Percentiles rank a stretch among this genome's conserved stretches.
Evolutionary conservation across 768 basidiomycete genomes (phyloP).

Genomic region (Phallus indusiatus): DNA sequence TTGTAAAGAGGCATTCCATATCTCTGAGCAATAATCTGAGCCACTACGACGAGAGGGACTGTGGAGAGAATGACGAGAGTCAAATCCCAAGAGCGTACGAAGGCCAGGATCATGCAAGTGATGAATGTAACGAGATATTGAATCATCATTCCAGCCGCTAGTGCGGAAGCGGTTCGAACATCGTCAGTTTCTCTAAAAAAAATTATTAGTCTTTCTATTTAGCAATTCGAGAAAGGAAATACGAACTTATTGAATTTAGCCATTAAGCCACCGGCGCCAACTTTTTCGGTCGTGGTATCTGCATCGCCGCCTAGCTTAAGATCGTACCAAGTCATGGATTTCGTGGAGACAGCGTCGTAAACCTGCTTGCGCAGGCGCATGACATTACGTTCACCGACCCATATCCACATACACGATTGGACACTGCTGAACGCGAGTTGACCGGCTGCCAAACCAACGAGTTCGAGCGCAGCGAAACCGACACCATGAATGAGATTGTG

Average conservation of each 20-base stretch:
- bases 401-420: conserved; percentile 77
- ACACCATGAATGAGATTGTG: conserved; percentile 45
- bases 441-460: conserved; percentile 55
- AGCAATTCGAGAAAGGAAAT: too few relatives aligned
- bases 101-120: conserved; percentile 73
- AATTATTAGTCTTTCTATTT: conserved; percentile 7
- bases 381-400: conserved; percentile 75
- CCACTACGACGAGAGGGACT: conserved; percentile 70
- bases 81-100: conserved; percentile 69
- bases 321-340: conserved; percentile 91
- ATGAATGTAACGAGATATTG: conserved; percentile 76
- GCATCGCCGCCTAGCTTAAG: conserved; percentile 53
- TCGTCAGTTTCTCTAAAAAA: conserved; percentile 82
- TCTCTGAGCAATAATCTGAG: conserved; percentile 67
- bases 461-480: conserved; percentile 52
- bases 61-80: conserved; percentile 89
- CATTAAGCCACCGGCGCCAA: conserved; percentile 88
- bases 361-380: conserved; percentile 57
- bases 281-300: conserved; percentile 30
- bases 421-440: conserved; percentile 64
- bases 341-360: conserved; percentile 54
- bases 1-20: conserved; percentile 59
- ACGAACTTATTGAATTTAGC: conserved; percentile 77
- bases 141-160: conserved; percentile 66
- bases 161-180: conserved; percentile 74